Conservation (phyloP, 1,139 yeast genomes). For the Diutina mesorugosa region DNA sequence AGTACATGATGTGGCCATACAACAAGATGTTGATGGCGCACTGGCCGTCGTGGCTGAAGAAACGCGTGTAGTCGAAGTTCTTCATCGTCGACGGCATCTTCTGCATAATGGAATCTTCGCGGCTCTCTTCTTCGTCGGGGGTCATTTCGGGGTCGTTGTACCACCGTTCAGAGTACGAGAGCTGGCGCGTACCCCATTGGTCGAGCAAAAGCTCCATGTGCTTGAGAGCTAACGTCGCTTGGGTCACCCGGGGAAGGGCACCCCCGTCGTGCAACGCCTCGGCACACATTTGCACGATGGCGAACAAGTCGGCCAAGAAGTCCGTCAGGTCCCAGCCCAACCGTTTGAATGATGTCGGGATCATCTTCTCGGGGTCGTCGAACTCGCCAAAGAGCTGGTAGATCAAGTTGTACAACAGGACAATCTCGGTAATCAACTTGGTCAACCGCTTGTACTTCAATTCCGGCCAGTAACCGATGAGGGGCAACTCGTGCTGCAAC, state of each 20-base stretch:
- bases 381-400: constrained; percentile 15
- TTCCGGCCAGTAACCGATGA: constrained; percentile 25
- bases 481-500: constrained; percentile 18
- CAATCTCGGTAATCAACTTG: constrained; percentile 14
- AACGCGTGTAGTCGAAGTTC: constrained; percentile 15
- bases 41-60: constrained; percentile 23
- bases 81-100: background rate
- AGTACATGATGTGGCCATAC: constrained; percentile 20
- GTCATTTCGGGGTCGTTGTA: constrained; percentile 7
- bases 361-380: constrained; percentile 17
- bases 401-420: constrained; percentile 17
- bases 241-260: constrained; percentile 22
- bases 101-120: constrained; percentile 1
- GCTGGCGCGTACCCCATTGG: constrained; percentile 18
- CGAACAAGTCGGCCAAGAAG: constrained; percentile 19
- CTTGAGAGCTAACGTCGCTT: constrained; percentile 18
- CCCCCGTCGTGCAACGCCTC: constrained; percentile 15
- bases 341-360: constrained; percentile 14
- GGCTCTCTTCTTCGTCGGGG: constrained; percentile 2
- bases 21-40: constrained; percentile 17
- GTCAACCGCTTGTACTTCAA: constrained; percentile 15
- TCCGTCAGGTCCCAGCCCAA: constrained; percentile 21
- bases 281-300: constrained; percentile 21
- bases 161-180: constrained; percentile 17
- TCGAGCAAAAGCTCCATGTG: constrained; percentile 17